phyloP scores from a whole-genome alignment of 2,329 filamentous ascomycete species.

The Neofusicoccum sp. region DNA sequence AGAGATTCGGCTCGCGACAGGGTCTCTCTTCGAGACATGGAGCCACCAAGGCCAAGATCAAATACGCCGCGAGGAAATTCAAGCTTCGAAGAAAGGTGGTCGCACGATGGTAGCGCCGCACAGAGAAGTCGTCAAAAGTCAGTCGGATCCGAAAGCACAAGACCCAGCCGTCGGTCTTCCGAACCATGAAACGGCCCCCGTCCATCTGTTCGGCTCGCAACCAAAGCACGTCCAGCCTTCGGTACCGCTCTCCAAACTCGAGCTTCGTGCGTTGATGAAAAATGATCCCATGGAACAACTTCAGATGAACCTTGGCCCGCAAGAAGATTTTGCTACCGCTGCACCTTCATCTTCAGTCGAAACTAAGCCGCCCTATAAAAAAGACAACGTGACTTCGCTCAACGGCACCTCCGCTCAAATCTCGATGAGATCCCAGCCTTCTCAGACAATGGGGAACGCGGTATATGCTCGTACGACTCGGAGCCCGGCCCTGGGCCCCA shows the following conservation, averaged over 20 bases:
- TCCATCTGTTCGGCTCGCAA: background rate
- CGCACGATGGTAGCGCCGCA: background rate
- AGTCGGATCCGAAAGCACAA: too few species aligned
- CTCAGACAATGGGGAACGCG: too few species aligned
- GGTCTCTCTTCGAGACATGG: constrained; percentile 8
- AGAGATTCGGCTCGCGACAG: background rate
- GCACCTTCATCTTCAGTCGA: too few species aligned
- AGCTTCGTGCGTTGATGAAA: background rate
- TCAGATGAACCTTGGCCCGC: background rate
- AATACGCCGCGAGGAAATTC: background rate
- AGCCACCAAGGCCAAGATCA: constrained; percentile 3
- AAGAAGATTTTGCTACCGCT: too few species aligned
- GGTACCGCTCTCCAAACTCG: background rate
- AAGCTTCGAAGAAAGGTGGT: background rate
- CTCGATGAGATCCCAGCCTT: too few species aligned
- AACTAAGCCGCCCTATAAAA: too few species aligned
- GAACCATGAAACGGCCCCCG: too few species aligned
- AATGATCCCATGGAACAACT: background rate
- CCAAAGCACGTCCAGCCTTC: background rate
- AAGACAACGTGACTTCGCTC: too few species aligned
- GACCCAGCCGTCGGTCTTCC: too few species aligned
- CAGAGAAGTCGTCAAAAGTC: background rate
- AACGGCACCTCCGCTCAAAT: too few species aligned
- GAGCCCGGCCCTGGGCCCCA: too few species aligned
- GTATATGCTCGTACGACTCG: too few species aligned